phyloP scores from a whole-genome alignment of 495 filamentous ascomycete species.

The Pyrenula aspistea region DNA sequence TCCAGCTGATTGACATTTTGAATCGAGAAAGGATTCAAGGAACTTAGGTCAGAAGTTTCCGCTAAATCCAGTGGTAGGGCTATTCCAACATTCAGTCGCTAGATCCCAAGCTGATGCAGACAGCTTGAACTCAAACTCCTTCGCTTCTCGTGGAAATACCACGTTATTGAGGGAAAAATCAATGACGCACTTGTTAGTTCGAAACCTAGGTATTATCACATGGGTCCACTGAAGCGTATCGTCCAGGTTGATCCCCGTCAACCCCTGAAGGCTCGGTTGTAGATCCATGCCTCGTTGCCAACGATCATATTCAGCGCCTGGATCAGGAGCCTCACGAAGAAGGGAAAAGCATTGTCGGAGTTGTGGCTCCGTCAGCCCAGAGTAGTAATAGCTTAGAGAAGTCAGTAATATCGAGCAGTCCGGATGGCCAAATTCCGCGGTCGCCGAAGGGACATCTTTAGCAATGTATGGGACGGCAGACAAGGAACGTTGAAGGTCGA shows the following conservation, averaged over 20 bases:
- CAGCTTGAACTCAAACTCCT: slow-evolving; percentile 51
- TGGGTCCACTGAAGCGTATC: slow-evolving; percentile 29
- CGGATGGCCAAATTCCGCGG: slow-evolving; percentile 64
- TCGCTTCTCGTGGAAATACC: slow-evolving; percentile 56
- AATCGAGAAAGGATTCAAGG: slow-evolving; percentile 43
- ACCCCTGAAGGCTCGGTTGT: slow-evolving; percentile 23
- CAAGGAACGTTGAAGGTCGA: slow-evolving; percentile 31
- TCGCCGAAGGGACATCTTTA: slow-evolving; percentile 50
- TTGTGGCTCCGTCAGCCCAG: slow-evolving; percentile 42
- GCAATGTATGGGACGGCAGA: slow-evolving; percentile 63
- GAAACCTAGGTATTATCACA: slow-evolving; percentile 39
- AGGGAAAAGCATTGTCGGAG: slow-evolving; percentile 34
- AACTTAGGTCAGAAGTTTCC: slow-evolving; percentile 58
- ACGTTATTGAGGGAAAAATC: slow-evolving; percentile 51
- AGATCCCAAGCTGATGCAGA: slow-evolving; percentile 64
- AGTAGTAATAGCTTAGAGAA: slow-evolving; percentile 56
- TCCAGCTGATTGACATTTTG: slow-evolving; percentile 40
- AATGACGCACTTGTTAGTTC: slow-evolving; percentile 35
- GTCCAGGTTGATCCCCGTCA: slow-evolving; percentile 47
- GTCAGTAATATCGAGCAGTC: slow-evolving; percentile 61
- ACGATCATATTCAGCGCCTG: slow-evolving; percentile 35
- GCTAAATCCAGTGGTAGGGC: slow-evolving; percentile 55
- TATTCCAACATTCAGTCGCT: slow-evolving; percentile 22
- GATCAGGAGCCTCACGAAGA: slow-evolving; percentile 43
- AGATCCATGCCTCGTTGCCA: slow-evolving; percentile 37